Conservation (phyloP, 192 early-diverging fungal species). For the Rhizophagus sp. region DNA sequence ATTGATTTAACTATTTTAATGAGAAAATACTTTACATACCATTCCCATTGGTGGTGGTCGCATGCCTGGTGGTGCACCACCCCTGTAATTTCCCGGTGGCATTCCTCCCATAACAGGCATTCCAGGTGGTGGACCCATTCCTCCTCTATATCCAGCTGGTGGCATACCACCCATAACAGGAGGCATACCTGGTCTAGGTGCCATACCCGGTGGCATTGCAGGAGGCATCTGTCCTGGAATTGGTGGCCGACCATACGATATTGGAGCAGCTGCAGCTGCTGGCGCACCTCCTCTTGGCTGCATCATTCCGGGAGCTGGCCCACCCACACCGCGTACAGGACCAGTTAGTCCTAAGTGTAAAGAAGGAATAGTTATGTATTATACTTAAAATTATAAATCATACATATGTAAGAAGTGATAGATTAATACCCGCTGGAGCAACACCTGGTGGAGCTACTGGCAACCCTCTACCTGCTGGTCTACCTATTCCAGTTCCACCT, state of each 20-base stretch:
- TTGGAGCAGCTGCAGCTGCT: slow-evolving; percentile 67
- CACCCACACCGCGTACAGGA: slow-evolving; percentile 95
- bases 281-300: slow-evolving; percentile 70
- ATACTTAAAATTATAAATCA: too few species aligned
- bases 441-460: slow-evolving; percentile 44
- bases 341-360: slow-evolving; percentile 66
- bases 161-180: slow-evolving; percentile 26
- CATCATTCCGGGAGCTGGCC: slow-evolving; percentile 90
- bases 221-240: slow-evolving; percentile 59
- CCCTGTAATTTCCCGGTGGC: slow-evolving; percentile 46
- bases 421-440: slow-evolving; percentile 34
- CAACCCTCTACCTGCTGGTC: slow-evolving; percentile 75
- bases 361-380: neutral
- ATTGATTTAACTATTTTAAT: neutral
- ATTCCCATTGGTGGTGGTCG: slow-evolving; percentile 44
- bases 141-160: slow-evolving; percentile 54
- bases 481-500: slow-evolving; percentile 74
- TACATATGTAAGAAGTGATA: neutral
- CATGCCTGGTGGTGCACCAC: slow-evolving; percentile 65
- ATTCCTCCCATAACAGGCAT: slow-evolving; percentile 54
- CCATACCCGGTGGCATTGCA: slow-evolving; percentile 53
- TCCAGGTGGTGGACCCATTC: slow-evolving; percentile 62
- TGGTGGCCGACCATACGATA: slow-evolving; percentile 72
- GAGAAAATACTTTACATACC: neutral
- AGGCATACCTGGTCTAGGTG: slow-evolving; percentile 31